Conservation (phyloP, 768 basidiomycete genomes). For the Mycena alexandri region DNA sequence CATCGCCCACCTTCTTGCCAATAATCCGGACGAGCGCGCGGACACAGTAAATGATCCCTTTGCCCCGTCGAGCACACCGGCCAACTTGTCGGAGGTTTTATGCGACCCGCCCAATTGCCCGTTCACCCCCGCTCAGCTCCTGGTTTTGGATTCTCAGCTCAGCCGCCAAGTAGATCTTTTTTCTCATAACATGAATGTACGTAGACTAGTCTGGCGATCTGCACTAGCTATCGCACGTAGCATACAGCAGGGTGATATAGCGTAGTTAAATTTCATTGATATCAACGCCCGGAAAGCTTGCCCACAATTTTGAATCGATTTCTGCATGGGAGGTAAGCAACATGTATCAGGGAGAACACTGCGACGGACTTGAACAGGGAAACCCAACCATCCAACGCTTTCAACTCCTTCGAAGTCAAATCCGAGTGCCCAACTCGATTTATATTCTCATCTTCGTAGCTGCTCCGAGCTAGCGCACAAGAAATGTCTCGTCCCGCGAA, state of each 20-base stretch:
- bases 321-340: background rate
- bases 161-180: background rate
- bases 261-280: background rate
- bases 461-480: background rate
- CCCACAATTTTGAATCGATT: background rate
- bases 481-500: background rate
- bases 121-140: background rate
- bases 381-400: background rate
- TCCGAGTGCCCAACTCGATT: background rate
- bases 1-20: slow-evolving; percentile 14
- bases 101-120: background rate
- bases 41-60: slow-evolving; percentile 11
- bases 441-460: background rate
- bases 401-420: background rate
- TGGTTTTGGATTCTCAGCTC: background rate
- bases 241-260: background rate
- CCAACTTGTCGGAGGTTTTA: too few relatives aligned
- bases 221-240: background rate
- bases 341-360: background rate
- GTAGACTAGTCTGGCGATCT: too few relatives aligned
- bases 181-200: too few relatives aligned
- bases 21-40: slow-evolving; percentile 20
- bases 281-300: background rate
- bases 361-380: background rate
- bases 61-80: background rate